Evolutionary conservation across 1,284 basidiomycete genomes (phyloP).

Genomic region (Puccinia sorghi): DNA sequence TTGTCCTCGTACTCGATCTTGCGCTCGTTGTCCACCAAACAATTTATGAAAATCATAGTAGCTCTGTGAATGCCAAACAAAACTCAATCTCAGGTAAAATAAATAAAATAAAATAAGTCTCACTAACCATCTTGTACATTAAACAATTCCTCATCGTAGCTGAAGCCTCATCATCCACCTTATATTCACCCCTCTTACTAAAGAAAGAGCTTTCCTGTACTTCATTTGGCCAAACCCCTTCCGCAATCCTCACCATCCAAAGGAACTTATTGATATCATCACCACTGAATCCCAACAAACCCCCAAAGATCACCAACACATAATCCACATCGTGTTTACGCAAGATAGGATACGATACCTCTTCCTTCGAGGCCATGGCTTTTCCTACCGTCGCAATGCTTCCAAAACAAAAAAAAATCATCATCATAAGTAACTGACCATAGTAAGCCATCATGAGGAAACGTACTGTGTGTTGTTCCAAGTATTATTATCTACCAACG

Average conservation of each 20-base stretch:
- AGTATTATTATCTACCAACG: conserved; percentile 98
- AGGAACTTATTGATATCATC: conserved; percentile 99
- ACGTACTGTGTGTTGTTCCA: conserved; percentile 94
- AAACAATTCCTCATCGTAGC: conserved; percentile 90
- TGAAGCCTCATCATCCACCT: conserved; percentile 82
- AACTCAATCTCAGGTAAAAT: neutral
- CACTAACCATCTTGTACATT: conserved; percentile 97
- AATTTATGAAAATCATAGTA: conserved; percentile 75
- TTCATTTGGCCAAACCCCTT: conserved; percentile 98
- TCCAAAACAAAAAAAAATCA: neutral
- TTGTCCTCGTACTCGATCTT: conserved; percentile 82
- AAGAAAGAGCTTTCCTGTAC: conserved; percentile 94
- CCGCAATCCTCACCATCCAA: conserved; percentile 97
- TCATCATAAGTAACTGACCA: too few relatives aligned
- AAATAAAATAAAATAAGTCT: neutral
- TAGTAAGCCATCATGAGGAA: neutral
- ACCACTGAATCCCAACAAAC: conserved; percentile 92
- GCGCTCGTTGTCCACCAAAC: conserved; percentile 72
- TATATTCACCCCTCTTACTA: conserved; percentile 89
- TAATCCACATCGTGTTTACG: conserved; percentile 98
- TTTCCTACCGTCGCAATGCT: conserved; percentile 95
- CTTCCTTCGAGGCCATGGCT: conserved; percentile 92
- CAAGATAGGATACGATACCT: conserved; percentile 93
- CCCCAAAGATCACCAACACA: conserved; percentile 95
- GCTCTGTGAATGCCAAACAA: conserved; percentile 11